These are phyloP conservation scores for Salix purpurea DNA, from an alignment of 345 rosid genomes.

Conservation along the genomic window DNA sequence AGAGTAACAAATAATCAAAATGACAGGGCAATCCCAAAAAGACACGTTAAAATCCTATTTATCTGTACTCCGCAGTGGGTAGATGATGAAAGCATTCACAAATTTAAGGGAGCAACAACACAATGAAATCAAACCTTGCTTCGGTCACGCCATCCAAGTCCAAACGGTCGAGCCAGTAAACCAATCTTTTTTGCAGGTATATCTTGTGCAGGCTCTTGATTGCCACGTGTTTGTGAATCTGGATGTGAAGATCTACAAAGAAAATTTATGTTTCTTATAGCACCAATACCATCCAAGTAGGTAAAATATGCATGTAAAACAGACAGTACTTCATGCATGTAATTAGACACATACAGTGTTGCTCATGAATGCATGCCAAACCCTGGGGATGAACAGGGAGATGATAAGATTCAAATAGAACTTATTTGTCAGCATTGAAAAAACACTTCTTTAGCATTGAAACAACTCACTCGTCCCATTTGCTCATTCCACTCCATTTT, in stretches of 20 bases:
- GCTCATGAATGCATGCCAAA: not conserved
- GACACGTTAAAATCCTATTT: not conserved
- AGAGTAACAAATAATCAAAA: not conserved
- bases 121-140: slow-evolving; percentile 55
- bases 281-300: not conserved
- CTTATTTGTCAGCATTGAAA: not conserved
- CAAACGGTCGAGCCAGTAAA: slow-evolving; percentile 83
- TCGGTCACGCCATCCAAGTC: slow-evolving; percentile 95
- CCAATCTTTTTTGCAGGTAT: slow-evolving; percentile 69
- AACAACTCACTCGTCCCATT: not conserved
- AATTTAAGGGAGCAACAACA: not conserved
- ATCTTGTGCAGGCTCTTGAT: slow-evolving; percentile 62
- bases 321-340: not conserved
- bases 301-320: not conserved
- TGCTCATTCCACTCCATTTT: not conserved
- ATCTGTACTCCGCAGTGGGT: not conserved
- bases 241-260: slow-evolving; percentile 51
- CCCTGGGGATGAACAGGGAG: not conserved
- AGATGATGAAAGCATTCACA: not conserved
- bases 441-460: no score
- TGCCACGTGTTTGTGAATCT: slow-evolving; percentile 42
- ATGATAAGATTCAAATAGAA: not conserved
- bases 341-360: not conserved
- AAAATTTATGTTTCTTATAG: slow-evolving; percentile 10
- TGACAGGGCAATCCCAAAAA: not conserved